Evolutionary conservation across 768 basidiomycete species (phyloP).

Genomic region (Amanita jacksonii): DNA sequence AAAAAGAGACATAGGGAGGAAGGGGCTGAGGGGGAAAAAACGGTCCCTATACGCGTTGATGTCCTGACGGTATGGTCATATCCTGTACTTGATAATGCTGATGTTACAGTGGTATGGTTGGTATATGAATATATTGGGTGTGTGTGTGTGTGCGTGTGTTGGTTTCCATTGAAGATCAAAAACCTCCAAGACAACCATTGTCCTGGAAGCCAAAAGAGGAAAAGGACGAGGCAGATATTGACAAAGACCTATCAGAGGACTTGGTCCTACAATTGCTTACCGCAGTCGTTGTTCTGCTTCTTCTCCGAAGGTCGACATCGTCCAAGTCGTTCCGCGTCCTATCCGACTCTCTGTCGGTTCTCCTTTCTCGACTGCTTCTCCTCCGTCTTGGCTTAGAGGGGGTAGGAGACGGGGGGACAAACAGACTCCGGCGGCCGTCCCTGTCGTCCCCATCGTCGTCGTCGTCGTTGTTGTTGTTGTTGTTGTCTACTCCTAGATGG

Average conservation of each 20-base stretch:
- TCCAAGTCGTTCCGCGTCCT: constrained; percentile 26
- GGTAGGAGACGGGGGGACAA: constrained; percentile 9
- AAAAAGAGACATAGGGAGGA: neutral
- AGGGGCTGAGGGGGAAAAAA: no score
- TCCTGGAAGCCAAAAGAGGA: constrained; percentile 22
- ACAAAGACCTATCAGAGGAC: constrained; percentile 12
- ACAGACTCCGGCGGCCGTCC: constrained; percentile 2
- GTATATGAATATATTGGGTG: neutral
- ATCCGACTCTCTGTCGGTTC: constrained; percentile 25
- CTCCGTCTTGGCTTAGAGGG: constrained; percentile 15
- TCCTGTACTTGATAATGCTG: neutral
- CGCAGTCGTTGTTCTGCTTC: constrained; percentile 6
- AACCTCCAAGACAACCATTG: constrained; percentile 36
- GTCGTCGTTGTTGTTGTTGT: no score
- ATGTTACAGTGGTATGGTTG: constrained; percentile 2
- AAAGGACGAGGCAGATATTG: constrained; percentile 10
- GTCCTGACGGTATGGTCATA: neutral
- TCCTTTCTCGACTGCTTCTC: constrained; percentile 17
- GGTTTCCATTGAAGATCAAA: constrained; percentile 16
- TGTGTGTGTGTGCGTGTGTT: neutral
- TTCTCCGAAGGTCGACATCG: constrained; percentile 9
- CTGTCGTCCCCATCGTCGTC: constrained; percentile 1
- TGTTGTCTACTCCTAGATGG: no score
- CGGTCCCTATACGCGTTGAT: no score
- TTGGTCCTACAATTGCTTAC: constrained; percentile 11